Base-by-base conservation (phyloP, 2,329 filamentous ascomycete genomes). In the Decorospora gaudefroyi region DNA sequence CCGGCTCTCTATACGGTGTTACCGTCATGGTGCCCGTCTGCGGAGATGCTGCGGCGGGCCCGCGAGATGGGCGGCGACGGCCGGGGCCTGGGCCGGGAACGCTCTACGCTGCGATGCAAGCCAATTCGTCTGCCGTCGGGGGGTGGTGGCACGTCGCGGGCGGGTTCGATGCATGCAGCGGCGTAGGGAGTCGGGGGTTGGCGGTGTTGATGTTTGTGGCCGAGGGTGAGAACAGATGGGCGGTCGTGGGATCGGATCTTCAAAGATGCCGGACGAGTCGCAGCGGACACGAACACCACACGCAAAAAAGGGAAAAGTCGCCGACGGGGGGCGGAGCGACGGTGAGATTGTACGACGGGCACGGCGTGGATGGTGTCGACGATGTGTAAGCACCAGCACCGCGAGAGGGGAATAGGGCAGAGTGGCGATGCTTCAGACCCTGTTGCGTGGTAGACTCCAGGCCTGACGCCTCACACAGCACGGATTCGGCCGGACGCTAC, bases 1-100 rank as follows among this genome's bases (percentile, higher is more conserved):
- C 72, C 36, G 56, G 55, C 41, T 64, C 53, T 34, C 46, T 28
- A 32, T 42, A 42, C 35, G 53, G 55, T 33, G 51, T 45, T 42
- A 50, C 32, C 37, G 51, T 28, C 51, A 54, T 57, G 40, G 46
- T 41, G 35, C 33, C 46, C 43, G 52, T 51, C 46, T 41, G 53
- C 56, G 55, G 53, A 51, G 55, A 51, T 43, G 57, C 50, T 51
- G 59, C 55, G 48, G 55, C 54, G n/a, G n/a, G n/a, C n/a, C n/a
- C n/a, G 58, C 53, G 51, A 33, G 53, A 42, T 50, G 46, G 46
- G 39, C 57, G 52, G 53, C 46, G 38, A 61, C 68, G 66, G 68
- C 68, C 61, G 61, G 61, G 64, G 69, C 68, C 61, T 61, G 61
- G 64, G 69, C 69, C 68, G 67, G 65, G 38, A 65, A 50, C 64